Base-by-base conservation (phyloP, 805 yeast species). In the Wickerhamiella occidentalis region DNA sequence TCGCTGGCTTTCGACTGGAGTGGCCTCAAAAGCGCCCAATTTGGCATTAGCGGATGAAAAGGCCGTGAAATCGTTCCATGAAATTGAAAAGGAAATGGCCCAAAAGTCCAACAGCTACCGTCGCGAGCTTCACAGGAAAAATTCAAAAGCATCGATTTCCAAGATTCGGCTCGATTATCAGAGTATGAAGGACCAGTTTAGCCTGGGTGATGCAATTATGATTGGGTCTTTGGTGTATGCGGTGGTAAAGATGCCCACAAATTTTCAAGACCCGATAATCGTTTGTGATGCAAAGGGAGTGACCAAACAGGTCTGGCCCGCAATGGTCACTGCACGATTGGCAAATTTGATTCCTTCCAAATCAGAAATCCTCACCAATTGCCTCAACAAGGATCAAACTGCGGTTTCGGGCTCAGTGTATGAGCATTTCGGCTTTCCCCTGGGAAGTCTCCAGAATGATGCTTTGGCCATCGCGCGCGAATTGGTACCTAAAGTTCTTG, bases 211-310 rank as follows among this genome's bases (percentile, higher is more conserved):
- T 25, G 35, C 45, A 4, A 36, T 48, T 19, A 22, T 48, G 38
- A 17, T 35, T n/a, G 25, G 22, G n/a, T n/a, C 36, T 2, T n/a
- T 35, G 11, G 40, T 33, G 2, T n/a, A 18, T 8, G 51, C 44
- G 3, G 29, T 48, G 2, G 36, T 48, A 1, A 9, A 37, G 30
- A 30, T 48, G 21, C 51, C 47, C 23, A 12, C n/a, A 3, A 33
- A 8, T 9, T 35, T 37, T n/a, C 11, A 8, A 2, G 18, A 25
- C 23, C 45, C 45, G 18, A 18, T 28, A 7, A 5, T 42, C 15
- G 47, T 29, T 23, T 25, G 42, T 15, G 51, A 42, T 19, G 35
- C 47, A 15, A 36, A 29, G 30, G 51, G 51, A 22, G 38, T 33
- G 3, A 23, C 44, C 13, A 28, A 28, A 17, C 38, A 48, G 40